Conservation (phyloP, 2,329 filamentous ascomycete genomes). For the Penicillium sp. region DNA sequence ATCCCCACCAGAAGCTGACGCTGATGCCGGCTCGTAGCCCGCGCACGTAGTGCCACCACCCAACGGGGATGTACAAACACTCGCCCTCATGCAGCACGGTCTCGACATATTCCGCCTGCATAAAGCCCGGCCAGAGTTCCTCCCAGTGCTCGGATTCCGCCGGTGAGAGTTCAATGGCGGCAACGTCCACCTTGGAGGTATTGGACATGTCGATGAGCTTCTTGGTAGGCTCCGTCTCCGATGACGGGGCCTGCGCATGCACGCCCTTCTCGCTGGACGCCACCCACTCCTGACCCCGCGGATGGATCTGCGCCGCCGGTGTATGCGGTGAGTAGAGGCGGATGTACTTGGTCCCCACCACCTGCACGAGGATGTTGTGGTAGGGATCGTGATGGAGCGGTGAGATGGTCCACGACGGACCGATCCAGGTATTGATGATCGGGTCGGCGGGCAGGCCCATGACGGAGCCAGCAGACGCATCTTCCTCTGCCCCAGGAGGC, state of each 20-base stretch:
- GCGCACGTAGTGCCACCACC: slow-evolving; percentile 98
- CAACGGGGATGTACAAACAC: slow-evolving; percentile 81
- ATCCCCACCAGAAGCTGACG: slow-evolving; percentile 95
- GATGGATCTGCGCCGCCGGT: slow-evolving; percentile 45
- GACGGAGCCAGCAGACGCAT: slow-evolving; percentile 11
- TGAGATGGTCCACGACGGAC: slow-evolving; percentile 81
- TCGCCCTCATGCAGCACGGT: slow-evolving; percentile 76
- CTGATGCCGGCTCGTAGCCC: slow-evolving; percentile 85
- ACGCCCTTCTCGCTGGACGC: slow-evolving; percentile 14
- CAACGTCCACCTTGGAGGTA: slow-evolving; percentile 76
- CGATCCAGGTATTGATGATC: slow-evolving; percentile 87
- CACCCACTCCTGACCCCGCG: slow-evolving; percentile 39
- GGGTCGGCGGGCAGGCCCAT: slow-evolving; percentile 49
- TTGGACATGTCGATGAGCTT: slow-evolving; percentile 79
- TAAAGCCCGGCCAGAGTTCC: slow-evolving; percentile 56
- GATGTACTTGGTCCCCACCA: slow-evolving; percentile 89
- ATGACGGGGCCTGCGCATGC: slow-evolving; percentile 1
- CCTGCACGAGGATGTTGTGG: slow-evolving; percentile 86
- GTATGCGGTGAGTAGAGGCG: slow-evolving; percentile 73
- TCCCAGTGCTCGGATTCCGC: slow-evolving; percentile 44
- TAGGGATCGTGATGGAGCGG: slow-evolving; percentile 92
- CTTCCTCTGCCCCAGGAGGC: slow-evolving; percentile 2
- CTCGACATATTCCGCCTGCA: slow-evolving; percentile 65
- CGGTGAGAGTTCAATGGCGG: slow-evolving; percentile 58
- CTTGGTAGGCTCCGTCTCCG: slow-evolving; percentile 6